phyloP scores from a whole-genome alignment of 345 rosid genomes.

The Erodium maritimum region DNA sequence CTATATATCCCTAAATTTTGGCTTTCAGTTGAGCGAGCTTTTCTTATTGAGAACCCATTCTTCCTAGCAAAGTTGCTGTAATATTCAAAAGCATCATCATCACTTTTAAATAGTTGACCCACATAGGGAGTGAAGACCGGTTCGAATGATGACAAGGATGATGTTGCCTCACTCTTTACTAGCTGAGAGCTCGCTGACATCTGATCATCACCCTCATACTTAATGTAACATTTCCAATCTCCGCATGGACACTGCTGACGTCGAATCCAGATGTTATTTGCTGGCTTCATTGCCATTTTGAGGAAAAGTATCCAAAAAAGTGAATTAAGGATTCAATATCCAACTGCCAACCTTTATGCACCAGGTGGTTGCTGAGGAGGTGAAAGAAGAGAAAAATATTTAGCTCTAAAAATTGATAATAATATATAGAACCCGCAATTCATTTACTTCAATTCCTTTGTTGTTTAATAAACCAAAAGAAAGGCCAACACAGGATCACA shows the following conservation, averaged over 20 bases:
- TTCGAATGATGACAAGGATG: constrained; percentile 31
- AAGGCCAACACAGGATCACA: not conserved
- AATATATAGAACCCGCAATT: not conserved
- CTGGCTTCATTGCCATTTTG: constrained; percentile 41
- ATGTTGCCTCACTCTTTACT: constrained; percentile 40
- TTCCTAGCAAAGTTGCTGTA: constrained; percentile 74
- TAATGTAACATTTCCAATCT: constrained; percentile 82
- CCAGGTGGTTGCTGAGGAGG: constrained; percentile 11
- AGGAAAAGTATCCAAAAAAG: constrained; percentile 1
- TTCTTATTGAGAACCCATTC: constrained; percentile 79
- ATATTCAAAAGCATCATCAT: constrained; percentile 77
- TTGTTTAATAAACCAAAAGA: not conserved
- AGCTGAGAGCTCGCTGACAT: constrained; percentile 29
- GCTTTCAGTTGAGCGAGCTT: constrained; percentile 86
- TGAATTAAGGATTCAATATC: not conserved
- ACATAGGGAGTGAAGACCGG: constrained; percentile 65
- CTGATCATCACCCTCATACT: constrained; percentile 58
- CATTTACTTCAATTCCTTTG: not conserved
- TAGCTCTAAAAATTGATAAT: not conserved
- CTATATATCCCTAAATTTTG: constrained; percentile 76
- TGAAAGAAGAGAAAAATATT: not conserved
- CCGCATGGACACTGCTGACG: constrained; percentile 91
- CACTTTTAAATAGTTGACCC: constrained; percentile 71
- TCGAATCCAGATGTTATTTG: constrained; percentile 72
- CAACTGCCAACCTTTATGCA: constrained; percentile 4